These are phyloP conservation scores for Chara braunii DNA, from an alignment of 139 green algal genomes.

Conservation along the genomic window DNA sequence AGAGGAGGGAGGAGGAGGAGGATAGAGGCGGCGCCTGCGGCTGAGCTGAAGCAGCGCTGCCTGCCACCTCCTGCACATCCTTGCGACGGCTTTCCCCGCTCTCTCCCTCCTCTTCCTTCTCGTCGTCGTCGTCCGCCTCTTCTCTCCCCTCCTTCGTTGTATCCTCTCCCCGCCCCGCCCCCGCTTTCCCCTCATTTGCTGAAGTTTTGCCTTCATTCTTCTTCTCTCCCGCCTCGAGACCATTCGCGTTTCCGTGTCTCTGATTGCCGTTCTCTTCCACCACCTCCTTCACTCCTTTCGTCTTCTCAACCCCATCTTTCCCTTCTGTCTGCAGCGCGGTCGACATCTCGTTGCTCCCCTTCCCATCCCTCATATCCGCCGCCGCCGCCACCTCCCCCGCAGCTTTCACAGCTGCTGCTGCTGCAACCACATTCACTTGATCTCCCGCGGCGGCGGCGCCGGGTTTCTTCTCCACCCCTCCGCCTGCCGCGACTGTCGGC, in stretches of 20 bases:
- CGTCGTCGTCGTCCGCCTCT: not conserved
- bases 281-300: not conserved
- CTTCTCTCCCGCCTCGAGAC: slow-evolving; percentile 13
- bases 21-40: not conserved
- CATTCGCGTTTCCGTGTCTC: slow-evolving; percentile 8
- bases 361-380: too few relatives aligned
- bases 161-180: not conserved
- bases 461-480: not conserved
- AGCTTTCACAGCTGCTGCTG: slow-evolving; percentile 2
- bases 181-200: not conserved
- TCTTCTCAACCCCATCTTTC: not conserved
- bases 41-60: not conserved
- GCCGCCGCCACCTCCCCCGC: too few relatives aligned
- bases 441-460: not conserved
- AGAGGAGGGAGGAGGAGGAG: not conserved
- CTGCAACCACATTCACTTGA: not conserved
- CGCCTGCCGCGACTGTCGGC: not conserved
- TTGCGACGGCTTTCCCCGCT: too few relatives aligned
- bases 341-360: too few relatives aligned
- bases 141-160: not conserved
- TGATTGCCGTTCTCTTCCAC: not conserved
- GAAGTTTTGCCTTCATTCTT: slow-evolving; percentile 1
- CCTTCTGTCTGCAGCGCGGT: not conserved
- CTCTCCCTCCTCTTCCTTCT: not conserved
- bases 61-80: not conserved